Conservation (phyloP, 2,329 filamentous ascomycete genomes). For the Pleoardoris graminearum region DNA sequence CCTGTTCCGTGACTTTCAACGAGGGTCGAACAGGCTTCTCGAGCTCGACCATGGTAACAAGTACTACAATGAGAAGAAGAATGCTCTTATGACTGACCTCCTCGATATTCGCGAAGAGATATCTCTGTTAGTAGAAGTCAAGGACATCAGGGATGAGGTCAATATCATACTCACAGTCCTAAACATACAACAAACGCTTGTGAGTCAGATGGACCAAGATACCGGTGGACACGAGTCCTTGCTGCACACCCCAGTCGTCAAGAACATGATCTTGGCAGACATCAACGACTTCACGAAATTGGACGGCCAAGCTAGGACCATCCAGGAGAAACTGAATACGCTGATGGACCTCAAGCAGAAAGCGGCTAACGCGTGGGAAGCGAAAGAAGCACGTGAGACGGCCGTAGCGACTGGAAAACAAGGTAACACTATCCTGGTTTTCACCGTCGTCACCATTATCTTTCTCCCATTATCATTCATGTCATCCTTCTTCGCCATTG, state of each 20-base stretch:
- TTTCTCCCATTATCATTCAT: conserved; percentile 20
- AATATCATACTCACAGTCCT: conserved; percentile 14
- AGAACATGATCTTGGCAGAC: conserved; percentile 3
- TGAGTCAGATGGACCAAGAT: not conserved
- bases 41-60: conserved; percentile 7
- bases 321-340: conserved; percentile 17
- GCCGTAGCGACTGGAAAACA: conserved; percentile 15
- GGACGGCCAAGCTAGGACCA: conserved; percentile 6
- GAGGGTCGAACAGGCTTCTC: conserved; percentile 1
- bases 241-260: not conserved
- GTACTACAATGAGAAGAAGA: conserved; percentile 11
- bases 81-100: conserved; percentile 9
- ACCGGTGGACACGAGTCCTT: not conserved
- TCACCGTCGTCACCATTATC: conserved; percentile 18
- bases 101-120: conserved; percentile 15
- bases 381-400: conserved; percentile 14
- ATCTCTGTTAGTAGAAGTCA: conserved; percentile 13
- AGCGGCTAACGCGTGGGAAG: conserved; percentile 21
- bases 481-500: conserved; percentile 19
- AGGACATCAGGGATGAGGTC: conserved; percentile 18
- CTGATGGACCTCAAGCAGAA: conserved; percentile 23
- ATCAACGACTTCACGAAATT: conserved; percentile 7
- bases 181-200: conserved; percentile 3
- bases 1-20: conserved; percentile 13
- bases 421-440: conserved; percentile 17